phyloP scores from a whole-genome alignment of 495 filamentous ascomycete species.

The Talaromyces adpressus region DNA sequence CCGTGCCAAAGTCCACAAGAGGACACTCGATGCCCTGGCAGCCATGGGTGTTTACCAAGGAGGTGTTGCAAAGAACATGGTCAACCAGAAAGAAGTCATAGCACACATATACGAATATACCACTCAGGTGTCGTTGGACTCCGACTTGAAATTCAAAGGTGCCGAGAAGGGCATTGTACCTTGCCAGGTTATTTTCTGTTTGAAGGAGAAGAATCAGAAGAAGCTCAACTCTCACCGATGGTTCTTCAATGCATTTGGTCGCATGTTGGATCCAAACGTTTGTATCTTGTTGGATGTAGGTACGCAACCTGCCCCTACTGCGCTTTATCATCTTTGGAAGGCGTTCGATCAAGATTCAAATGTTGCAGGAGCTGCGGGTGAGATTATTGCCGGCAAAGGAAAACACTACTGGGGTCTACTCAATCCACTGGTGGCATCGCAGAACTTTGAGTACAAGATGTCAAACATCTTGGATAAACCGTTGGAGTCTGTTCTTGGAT shows the following conservation, averaged over 20 bases:
- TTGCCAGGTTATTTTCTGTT: slow-evolving; percentile 95
- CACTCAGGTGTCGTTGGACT: slow-evolving; percentile 91
- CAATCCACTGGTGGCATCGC: slow-evolving; percentile 91
- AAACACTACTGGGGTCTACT: slow-evolving; percentile 74
- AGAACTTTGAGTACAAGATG: slow-evolving; percentile 99
- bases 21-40: slow-evolving; percentile 91
- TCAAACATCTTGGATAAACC: slow-evolving; percentile 98
- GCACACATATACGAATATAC: slow-evolving; percentile 99
- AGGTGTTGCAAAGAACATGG: slow-evolving; percentile 96
- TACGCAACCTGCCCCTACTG: slow-evolving; percentile 76
- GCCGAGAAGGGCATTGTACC: slow-evolving; percentile 99
- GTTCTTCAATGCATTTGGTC: slow-evolving; percentile 99
- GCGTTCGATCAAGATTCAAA: slow-evolving; percentile 96
- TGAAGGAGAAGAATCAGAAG: slow-evolving; percentile 97
- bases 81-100: slow-evolving; percentile 78
- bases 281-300: slow-evolving; percentile 96
- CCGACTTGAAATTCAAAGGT: slow-evolving; percentile 96
- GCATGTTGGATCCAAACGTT: slow-evolving; percentile 87
- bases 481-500: slow-evolving; percentile 93
- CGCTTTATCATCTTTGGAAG: slow-evolving; percentile 97
- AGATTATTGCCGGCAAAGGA: slow-evolving; percentile 95
- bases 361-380: slow-evolving; percentile 91
- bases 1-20: slow-evolving; percentile 85
- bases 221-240: slow-evolving; percentile 98
- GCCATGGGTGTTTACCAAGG: slow-evolving; percentile 99